These are phyloP conservation scores for Berberis thunbergii DNA, from an alignment of 164 flowering plant species.

Conservation along the genomic window DNA sequence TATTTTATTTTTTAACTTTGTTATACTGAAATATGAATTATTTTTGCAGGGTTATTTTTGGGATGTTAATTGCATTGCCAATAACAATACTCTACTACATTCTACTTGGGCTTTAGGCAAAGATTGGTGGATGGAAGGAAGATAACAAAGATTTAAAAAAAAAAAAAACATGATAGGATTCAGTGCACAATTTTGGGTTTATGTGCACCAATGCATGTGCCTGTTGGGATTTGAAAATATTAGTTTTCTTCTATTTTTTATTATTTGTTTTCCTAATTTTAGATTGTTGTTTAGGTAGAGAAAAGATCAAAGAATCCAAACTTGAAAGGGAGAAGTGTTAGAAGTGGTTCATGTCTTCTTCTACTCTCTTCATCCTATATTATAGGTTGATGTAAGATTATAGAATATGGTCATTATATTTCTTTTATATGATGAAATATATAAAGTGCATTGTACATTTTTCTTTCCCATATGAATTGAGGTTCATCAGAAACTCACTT, in stretches of 20 bases:
- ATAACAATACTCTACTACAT: conserved; percentile 37
- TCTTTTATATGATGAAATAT: too few relatives aligned
- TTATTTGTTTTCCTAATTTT: conserved; percentile 1
- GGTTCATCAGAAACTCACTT: too few relatives aligned
- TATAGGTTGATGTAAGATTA: background rate
- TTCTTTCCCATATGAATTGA: too few relatives aligned
- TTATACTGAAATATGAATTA: background rate
- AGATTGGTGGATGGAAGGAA: conserved; percentile 9
- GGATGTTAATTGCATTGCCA: conserved; percentile 64
- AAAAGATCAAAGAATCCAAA: conserved; percentile 3
- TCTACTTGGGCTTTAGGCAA: conserved; percentile 37
- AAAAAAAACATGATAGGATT: conserved; percentile 16
- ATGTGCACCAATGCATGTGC: conserved; percentile 13
- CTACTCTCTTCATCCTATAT: background rate
- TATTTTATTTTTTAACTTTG: too few relatives aligned
- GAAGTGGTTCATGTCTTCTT: background rate
- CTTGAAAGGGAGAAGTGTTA: conserved; percentile 3
- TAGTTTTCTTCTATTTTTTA: background rate
- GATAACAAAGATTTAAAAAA: conserved; percentile 9
- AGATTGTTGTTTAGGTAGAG: conserved; percentile 3
- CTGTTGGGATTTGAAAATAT: conserved; percentile 7
- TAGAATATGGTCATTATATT: too few relatives aligned
- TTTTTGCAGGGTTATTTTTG: conserved; percentile 68
- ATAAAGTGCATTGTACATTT: too few relatives aligned
- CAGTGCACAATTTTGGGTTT: conserved; percentile 14